Base-by-base conservation (phyloP, 2,329 filamentous ascomycete species). In the Botrytis hyacinthi region DNA sequence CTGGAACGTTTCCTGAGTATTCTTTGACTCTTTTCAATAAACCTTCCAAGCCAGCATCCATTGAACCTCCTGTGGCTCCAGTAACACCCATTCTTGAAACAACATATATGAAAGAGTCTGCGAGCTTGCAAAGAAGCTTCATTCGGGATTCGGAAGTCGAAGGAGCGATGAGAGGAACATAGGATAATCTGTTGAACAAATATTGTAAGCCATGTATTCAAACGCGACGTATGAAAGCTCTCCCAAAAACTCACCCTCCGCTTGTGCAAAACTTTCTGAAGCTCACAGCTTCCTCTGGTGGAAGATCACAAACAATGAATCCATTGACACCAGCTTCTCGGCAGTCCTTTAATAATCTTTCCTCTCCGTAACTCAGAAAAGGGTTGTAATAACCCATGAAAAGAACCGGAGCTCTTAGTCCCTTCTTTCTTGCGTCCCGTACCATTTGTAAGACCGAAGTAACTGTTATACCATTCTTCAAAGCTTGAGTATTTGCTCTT, bases 301-400 rank as follows among this genome's bases (percentile, higher is more conserved):
- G 95, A 80, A 99, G 84, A 82, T 99, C 95, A 73, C 97, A 95
- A 81, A 98, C 91, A 80, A 99, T 98, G 84, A 98, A 98, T 74
- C 96, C 95, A 84, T 97, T 98, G 81, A 97, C 90, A 40, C 95
- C 94, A 4, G 93, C 92, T 72, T 90, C 89, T 81, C 92, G 91
- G 82, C 94, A 93, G 83, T 98, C 95, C 78, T 90, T 87, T 72
- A 99, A 86, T 83, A 98, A 90, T 75, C 88, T 89, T 84, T 97
- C 94, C 84, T 99, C 96, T 71, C 96, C 96, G 82, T 98, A 99
- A 80, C 92, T 93, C 75, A 98, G 86, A 75, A 98, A 87, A 1
- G 96, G 96, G 85, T 99, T 99, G 85, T 97, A 99, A 88, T 99
- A 99, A 80, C 96, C 96, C 96, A 99, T 99, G 77, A 99, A 88